Base-by-base conservation (phyloP, 345 rosid species). In the Syzygium grande region DNA sequence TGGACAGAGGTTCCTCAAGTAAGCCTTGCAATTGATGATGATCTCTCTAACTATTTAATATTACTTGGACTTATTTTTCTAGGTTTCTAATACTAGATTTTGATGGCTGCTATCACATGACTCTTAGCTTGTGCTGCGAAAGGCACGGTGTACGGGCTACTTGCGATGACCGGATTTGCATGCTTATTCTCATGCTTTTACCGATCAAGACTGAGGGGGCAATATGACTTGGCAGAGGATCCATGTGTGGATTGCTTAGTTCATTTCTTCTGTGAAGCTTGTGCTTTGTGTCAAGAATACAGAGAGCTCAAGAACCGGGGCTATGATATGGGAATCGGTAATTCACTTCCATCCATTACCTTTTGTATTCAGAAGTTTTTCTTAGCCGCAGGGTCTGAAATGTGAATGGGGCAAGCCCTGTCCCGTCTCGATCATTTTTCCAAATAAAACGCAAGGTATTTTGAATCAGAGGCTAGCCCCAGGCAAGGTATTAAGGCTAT, bases 251-350 rank as follows among this genome's bases (percentile, higher is more conserved):
- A 92, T 91, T 93, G 95, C 87, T 89, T 93, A 88, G 92, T 90
- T 85, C 94, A 92, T 79, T 92, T 91, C 86, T 91, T 91, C 78
- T 93, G 93, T 79, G 92, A 92, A 90, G 51, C 91, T 51, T 91
- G 92, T 87, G 88, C 94, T 1, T 93, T 92, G 88, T 92, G 94
- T 89, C 95, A 93, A 87, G 94, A 93, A 63, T 90, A 93, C 51
- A 87, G 93, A 83, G 93, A 93, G 90, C 94, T 92, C 89, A 91
- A 83, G 88, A 89, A 91, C 87, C 91, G 91, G 65, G 94, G 93
- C 54, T 93, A 91, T 85, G 94, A 93, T 85, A 93, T 93, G 93
- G 94, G 93, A 4, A 93, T 93, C 2, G 94, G 95, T 90, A 87
- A 73, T 19, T 73, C 83, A 73, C 83, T 73, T 73, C 83, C 49